phyloP scores from a whole-genome alignment of 176 grass and related monocot genomes.

The Eragrostis curvula region DNA sequence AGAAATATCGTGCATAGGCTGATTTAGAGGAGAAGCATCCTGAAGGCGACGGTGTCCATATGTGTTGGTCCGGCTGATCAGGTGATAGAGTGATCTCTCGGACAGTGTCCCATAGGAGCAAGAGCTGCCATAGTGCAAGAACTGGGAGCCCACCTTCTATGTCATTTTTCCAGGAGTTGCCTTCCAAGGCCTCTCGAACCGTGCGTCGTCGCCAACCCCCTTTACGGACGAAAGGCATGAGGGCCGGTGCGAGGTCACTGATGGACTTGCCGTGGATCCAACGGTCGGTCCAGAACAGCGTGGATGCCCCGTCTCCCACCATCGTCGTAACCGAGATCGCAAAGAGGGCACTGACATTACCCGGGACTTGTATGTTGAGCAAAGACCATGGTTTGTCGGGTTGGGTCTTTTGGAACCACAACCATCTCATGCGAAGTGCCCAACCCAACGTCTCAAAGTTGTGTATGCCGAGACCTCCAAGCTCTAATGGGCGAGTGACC shows the following conservation, averaged over 20 bases:
- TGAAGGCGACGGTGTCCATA: too few species aligned
- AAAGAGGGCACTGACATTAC: not conserved
- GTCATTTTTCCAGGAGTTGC: not conserved
- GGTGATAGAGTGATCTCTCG: too few species aligned
- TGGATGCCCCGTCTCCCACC: not conserved
- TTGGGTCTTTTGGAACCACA: not conserved
- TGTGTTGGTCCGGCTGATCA: too few species aligned
- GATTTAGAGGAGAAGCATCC: too few species aligned
- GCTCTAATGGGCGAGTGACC: not conserved
- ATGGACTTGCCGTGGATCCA: not conserved
- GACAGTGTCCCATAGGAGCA: too few species aligned
- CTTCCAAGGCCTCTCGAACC: not conserved
- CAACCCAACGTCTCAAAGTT: not conserved
- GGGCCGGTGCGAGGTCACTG: not conserved
- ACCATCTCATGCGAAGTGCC: not conserved
- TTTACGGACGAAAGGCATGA: not conserved
- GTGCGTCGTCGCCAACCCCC: not conserved
- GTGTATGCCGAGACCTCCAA: not conserved
- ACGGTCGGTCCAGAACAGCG: not conserved
- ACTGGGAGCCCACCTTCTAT: too few species aligned
- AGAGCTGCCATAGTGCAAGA: too few species aligned
- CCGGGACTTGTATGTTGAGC: not conserved
- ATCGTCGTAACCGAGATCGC: accelerated
- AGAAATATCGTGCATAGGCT: not conserved
- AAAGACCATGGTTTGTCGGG: not conserved